Conservation (phyloP, 805 yeast species). For the Wickerhamiella bombiphila region DNA sequence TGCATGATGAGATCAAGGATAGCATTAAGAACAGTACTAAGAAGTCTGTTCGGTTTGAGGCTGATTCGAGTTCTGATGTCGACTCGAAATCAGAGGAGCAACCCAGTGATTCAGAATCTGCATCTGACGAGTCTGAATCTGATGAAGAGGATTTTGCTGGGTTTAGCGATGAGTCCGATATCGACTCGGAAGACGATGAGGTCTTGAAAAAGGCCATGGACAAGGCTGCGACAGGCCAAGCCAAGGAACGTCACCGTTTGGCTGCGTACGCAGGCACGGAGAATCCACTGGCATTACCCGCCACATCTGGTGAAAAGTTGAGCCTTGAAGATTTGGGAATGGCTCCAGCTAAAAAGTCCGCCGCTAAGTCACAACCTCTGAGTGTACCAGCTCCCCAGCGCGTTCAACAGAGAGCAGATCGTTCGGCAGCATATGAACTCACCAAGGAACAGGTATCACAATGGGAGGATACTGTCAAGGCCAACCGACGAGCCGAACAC, state of each 20-base stretch:
- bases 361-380: constrained; percentile 31
- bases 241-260: constrained; percentile 12
- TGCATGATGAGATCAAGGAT: not conserved
- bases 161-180: constrained; percentile 19
- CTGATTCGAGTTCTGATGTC: constrained; percentile 12
- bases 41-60: constrained; percentile 3
- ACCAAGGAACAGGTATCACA: constrained; percentile 73
- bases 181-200: constrained; percentile 29
- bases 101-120: constrained; percentile 7
- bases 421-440: constrained; percentile 80
- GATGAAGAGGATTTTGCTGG: constrained; percentile 17
- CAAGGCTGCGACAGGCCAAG: constrained; percentile 18
- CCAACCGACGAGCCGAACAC: constrained; percentile 73
- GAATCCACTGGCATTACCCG: constrained; percentile 25
- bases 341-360: constrained; percentile 1
- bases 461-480: constrained; percentile 75
- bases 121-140: constrained; percentile 13
- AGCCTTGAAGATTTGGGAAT: constrained; percentile 52
- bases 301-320: constrained; percentile 35
- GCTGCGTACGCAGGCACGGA: constrained; percentile 21
- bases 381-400: constrained; percentile 76
- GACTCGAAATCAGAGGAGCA: constrained; percentile 7
- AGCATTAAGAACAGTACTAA: not conserved
- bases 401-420: constrained; percentile 70
- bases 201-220: constrained; percentile 28